Evolutionary conservation across 805 yeast species (phyloP).

Genomic region (Candida dajiaensis): DNA sequence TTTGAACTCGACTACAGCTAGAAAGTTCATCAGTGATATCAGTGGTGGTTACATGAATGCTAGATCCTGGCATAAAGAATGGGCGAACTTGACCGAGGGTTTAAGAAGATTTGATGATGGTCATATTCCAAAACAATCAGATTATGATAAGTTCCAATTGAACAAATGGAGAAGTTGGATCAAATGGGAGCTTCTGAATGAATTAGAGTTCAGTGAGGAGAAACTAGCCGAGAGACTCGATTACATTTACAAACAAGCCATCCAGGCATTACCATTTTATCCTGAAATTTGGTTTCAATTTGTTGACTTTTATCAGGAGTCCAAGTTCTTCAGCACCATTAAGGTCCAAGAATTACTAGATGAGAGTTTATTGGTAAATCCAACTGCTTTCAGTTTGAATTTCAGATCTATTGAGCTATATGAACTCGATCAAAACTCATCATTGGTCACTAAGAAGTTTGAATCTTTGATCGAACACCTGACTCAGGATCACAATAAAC

Average conservation of each 20-base stretch:
- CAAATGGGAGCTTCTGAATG: slow-evolving; percentile 70
- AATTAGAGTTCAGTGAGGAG: slow-evolving; percentile 50
- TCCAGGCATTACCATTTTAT: slow-evolving; percentile 52
- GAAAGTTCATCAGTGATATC: slow-evolving; percentile 63
- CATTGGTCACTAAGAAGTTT: slow-evolving; percentile 45
- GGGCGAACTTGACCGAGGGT: slow-evolving; percentile 51
- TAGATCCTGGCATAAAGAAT: slow-evolving; percentile 67
- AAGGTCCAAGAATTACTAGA: slow-evolving; percentile 38
- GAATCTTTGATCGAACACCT: slow-evolving; percentile 44
- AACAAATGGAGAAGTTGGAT: slow-evolving; percentile 70
- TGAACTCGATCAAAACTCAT: slow-evolving; percentile 51
- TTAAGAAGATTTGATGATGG: slow-evolving; percentile 33
- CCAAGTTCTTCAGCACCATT: slow-evolving; percentile 8
- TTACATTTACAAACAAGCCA: slow-evolving; percentile 68
- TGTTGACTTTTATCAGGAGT: slow-evolving; percentile 29
- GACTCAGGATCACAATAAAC: slow-evolving; percentile 29
- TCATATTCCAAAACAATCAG: slow-evolving; percentile 24
- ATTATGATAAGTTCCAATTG: slow-evolving; percentile 32
- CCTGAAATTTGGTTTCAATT: slow-evolving; percentile 78
- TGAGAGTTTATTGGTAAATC: slow-evolving; percentile 58
- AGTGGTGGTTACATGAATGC: slow-evolving; percentile 86
- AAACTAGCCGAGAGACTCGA: slow-evolving; percentile 50
- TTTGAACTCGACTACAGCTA: slow-evolving; percentile 66
- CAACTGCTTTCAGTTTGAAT: slow-evolving; percentile 60
- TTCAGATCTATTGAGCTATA: slow-evolving; percentile 63